A percentile compares a stretch with the other conserved stretches of the same genome.
Conservation (phyloP, 1,284 basidiomycete species). For the Malassezia sympodialis region DNA sequence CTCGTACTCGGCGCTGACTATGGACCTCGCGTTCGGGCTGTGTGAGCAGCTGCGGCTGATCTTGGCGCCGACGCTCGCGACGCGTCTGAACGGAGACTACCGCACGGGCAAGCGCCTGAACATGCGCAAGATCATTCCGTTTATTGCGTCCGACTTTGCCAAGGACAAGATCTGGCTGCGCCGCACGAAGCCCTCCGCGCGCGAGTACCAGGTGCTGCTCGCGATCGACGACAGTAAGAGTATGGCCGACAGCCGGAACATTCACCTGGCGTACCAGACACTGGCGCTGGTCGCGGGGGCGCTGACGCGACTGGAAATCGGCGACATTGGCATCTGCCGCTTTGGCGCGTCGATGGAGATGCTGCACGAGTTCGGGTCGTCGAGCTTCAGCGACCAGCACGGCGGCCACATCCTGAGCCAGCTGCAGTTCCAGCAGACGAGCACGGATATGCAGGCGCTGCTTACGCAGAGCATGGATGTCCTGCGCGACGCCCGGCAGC, state of each 20-base stretch:
- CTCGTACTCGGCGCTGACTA: slow-evolving; percentile 76
- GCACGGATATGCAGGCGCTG: slow-evolving; percentile 76
- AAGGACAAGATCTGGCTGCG: slow-evolving; percentile 99
- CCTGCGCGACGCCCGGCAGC: slow-evolving; percentile 58
- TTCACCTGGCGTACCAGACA: slow-evolving; percentile 89
- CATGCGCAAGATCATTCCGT: slow-evolving; percentile 98
- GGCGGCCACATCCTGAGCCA: slow-evolving; percentile 67
- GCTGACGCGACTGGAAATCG: slow-evolving; percentile 81
- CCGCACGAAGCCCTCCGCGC: slow-evolving; percentile 78
- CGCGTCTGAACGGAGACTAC: slow-evolving; percentile 90
- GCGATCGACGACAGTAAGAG: slow-evolving; percentile 91
- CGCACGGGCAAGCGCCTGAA: slow-evolving; percentile 95
- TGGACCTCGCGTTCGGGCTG: slow-evolving; percentile 70
- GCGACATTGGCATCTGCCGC: slow-evolving; percentile 80
- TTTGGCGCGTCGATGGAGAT: slow-evolving; percentile 83
- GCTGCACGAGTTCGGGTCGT: slow-evolving; percentile 63
- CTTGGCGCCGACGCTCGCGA: slow-evolving; percentile 85
- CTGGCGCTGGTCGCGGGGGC: slow-evolving; percentile 84
- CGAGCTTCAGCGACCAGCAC: slow-evolving; percentile 28
- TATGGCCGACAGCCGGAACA: slow-evolving; percentile 86
- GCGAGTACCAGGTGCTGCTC: slow-evolving; percentile 91
- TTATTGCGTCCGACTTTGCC: slow-evolving; percentile 96
- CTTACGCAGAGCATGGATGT: slow-evolving; percentile 72
- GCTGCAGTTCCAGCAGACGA: slow-evolving; percentile 81
- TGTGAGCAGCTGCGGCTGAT: slow-evolving; percentile 88